These are phyloP conservation scores for Neckera pumila DNA, from an alignment of 225 moss, liverwort and hornwort species.

Conservation along the genomic window DNA sequence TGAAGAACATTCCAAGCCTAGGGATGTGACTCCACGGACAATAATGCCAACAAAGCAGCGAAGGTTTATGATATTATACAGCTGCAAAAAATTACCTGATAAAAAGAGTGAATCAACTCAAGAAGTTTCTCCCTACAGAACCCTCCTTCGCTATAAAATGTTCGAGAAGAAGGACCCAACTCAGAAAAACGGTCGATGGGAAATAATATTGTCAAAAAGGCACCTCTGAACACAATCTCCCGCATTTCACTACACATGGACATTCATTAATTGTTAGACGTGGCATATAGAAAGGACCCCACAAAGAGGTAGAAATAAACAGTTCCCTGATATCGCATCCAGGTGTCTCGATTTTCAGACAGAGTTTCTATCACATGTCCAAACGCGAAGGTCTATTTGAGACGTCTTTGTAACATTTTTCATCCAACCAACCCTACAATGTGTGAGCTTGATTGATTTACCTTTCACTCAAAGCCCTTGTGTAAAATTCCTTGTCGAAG, in stretches of 20 bases:
- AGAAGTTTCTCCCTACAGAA: constrained; percentile 38
- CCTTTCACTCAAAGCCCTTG: constrained; percentile 42
- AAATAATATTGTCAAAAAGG: constrained; percentile 51
- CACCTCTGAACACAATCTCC: constrained; percentile 47
- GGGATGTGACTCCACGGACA: background rate
- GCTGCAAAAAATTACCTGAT: constrained; percentile 33
- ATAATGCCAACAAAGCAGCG: background rate
- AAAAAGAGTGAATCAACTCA: constrained; percentile 32
- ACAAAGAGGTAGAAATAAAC: background rate
- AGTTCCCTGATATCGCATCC: background rate
- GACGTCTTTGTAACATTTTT: no score
- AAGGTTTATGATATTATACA: background rate
- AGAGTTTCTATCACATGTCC: background rate
- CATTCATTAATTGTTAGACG: background rate
- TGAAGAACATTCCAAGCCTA: background rate
- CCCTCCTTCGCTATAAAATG: constrained; percentile 50
- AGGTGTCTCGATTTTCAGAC: background rate
- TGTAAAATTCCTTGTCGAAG: constrained; percentile 38
- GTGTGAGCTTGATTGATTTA: background rate
- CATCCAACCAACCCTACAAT: background rate
- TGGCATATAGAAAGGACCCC: background rate
- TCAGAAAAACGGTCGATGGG: constrained; percentile 56
- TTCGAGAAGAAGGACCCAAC: constrained; percentile 51
- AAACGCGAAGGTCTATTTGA: background rate
- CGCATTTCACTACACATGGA: constrained; percentile 39